Base-by-base conservation (phyloP, 1,284 basidiomycete genomes). In the Trametes sp. region DNA sequence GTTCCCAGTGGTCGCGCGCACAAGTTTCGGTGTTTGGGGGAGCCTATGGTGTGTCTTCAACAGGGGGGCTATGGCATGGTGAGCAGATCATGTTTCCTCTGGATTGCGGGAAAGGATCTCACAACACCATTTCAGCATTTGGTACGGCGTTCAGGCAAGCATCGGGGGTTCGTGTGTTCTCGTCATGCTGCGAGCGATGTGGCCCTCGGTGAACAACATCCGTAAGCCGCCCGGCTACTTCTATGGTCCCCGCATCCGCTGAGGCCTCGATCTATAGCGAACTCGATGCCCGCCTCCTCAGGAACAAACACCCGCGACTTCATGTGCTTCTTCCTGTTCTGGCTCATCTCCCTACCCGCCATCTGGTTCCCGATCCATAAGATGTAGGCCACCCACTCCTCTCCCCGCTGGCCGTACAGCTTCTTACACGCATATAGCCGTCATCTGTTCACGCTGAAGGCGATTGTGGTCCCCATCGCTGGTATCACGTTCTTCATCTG, bases 261-360 rank as follows among this genome's bases (percentile, higher is more conserved):
- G 62, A 64, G 54, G 24, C 28, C 21, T 19, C 4, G 38, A 29
- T 23, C 19, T 31, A 64, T 68, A 87, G 84, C 82, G 36, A 93
- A 93, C 77, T 78, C 81, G 41, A 80, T 94, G 69, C 88, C 92
- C 13, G 85, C 80, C 19, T 87, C 86, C 9, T 87, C 90, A 54
- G 90, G 90, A 33, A 92, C 86, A 16, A 89, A 81, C 50, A 89
- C 88, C 2, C 79, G 82, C 42, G 87, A 91, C 73, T 90, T 92
- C 69, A 78, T 95, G 76, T 87, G 87, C 66, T 96, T 96, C 84
- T 89, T 95, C 81, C 80, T 96, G 64, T 96, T 95, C 81, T 94
- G 92, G 87, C 77, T 94, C 45, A 82, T 94, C 58, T 91, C 87
- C 35, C 81, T 95, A 13, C 90, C 92, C 4, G 86, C 88, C 28